phyloP scores from a whole-genome alignment of 2,329 filamentous ascomycete genomes.

The Curvularia sp. region DNA sequence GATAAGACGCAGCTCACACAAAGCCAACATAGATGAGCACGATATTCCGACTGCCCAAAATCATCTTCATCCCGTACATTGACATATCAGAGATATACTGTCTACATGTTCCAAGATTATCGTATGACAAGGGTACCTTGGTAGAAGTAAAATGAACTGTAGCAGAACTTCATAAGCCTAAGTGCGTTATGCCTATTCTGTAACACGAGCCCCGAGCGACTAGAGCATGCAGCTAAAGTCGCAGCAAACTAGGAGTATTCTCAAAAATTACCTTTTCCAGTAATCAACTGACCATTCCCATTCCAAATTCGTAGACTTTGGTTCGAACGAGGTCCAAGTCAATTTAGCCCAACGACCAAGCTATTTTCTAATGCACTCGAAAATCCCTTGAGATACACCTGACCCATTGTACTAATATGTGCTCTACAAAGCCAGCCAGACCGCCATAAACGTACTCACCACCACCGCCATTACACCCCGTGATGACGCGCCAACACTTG shows the following conservation, averaged over 20 bases:
- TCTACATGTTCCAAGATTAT: neutral
- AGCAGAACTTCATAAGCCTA: neutral
- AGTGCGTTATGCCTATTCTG: neutral
- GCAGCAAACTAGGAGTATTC: neutral
- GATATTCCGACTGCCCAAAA: neutral
- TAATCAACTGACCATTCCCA: neutral
- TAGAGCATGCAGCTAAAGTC: neutral
- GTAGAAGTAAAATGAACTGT: neutral
- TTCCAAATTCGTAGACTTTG: neutral
- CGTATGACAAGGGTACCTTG: neutral
- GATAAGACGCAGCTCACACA: neutral
- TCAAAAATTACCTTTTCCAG: neutral
- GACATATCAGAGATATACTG: neutral
- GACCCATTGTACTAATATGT: neutral
- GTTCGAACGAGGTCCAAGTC: too few species aligned
- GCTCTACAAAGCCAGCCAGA: constrained; percentile 1
- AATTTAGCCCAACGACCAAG: neutral
- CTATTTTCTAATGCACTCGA: neutral
- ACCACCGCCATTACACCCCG: neutral
- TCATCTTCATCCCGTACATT: neutral
- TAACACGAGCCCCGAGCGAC: neutral
- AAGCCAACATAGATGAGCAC: neutral
- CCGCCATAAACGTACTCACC: neutral
- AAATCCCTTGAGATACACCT: neutral
- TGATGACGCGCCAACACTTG: neutral